These are phyloP conservation scores for Punica granatum DNA, from an alignment of 345 rosid species.

Conservation along the genomic window DNA sequence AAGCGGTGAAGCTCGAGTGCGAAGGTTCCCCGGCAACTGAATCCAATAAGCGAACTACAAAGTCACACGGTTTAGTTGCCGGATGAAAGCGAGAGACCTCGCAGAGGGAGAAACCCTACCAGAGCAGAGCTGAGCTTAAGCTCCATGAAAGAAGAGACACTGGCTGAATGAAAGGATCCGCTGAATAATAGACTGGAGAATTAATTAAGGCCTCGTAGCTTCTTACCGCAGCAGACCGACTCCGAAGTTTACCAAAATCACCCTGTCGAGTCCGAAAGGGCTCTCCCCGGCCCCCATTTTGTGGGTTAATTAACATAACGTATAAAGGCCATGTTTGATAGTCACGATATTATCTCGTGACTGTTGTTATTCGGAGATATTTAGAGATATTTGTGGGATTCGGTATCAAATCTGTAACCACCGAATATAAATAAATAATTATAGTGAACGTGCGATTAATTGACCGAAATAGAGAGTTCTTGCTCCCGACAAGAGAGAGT, in stretches of 20 bases:
- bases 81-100: background rate
- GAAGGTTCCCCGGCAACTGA: background rate
- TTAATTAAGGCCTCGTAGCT: background rate
- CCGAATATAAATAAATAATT: no score
- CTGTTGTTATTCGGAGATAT: no score
- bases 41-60: background rate
- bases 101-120: background rate
- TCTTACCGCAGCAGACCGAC: no score
- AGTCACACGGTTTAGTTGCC: background rate
- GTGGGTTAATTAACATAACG: no score
- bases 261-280: background rate
- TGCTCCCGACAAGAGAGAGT: no score
- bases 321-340: no score
- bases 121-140: background rate
- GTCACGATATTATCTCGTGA: no score
- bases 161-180: background rate
- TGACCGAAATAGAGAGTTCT: no score
- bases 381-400: no score
- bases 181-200: background rate
- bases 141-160: background rate
- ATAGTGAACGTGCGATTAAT: no score
- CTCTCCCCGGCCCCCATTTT: no score
- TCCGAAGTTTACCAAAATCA: background rate
- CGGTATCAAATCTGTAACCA: no score
- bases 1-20: background rate